Percentiles rank a stretch among this genome's conserved stretches.
phyloP scores from a whole-genome alignment of 306 rosid species.

The Trifolium pratense region DNA sequence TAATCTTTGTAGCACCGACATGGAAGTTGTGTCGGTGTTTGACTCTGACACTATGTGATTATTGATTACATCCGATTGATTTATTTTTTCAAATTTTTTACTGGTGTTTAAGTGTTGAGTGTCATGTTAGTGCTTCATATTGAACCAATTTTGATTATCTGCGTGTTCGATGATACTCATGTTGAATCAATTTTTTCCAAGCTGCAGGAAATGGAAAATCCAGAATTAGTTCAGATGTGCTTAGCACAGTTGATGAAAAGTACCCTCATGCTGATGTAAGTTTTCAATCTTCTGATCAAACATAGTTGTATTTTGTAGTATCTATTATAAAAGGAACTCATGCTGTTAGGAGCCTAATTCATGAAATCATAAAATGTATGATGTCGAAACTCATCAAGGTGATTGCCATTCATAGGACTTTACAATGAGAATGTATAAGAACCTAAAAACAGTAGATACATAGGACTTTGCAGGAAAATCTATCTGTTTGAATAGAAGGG shows the following conservation, averaged over 20 bases:
- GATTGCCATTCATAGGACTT: too few relatives aligned
- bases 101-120: too few relatives aligned
- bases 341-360: background rate
- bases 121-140: background rate
- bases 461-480: too few relatives aligned
- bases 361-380: background rate
- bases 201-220: slow-evolving; percentile 52
- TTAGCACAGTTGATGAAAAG: slow-evolving; percentile 44
- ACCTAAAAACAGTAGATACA: too few relatives aligned
- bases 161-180: background rate
- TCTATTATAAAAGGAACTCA: background rate
- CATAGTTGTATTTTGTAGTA: background rate
- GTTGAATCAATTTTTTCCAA: background rate
- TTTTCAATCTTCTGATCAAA: slow-evolving; percentile 23
- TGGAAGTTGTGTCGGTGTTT: too few relatives aligned
- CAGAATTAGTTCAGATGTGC: slow-evolving; percentile 43
- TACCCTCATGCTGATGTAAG: slow-evolving; percentile 56
- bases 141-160: background rate
- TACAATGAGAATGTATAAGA: too few relatives aligned
- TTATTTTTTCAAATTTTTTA: too few relatives aligned
- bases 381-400: background rate
- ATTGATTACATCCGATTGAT: too few relatives aligned
- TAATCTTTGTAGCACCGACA: background rate
- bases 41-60: too few relatives aligned
- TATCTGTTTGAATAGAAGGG: too few relatives aligned